Percentiles rank a stretch among this genome's conserved stretches.
Conservation (phyloP, 345 rosid species). For the Orychophragmus violaceus region DNA sequence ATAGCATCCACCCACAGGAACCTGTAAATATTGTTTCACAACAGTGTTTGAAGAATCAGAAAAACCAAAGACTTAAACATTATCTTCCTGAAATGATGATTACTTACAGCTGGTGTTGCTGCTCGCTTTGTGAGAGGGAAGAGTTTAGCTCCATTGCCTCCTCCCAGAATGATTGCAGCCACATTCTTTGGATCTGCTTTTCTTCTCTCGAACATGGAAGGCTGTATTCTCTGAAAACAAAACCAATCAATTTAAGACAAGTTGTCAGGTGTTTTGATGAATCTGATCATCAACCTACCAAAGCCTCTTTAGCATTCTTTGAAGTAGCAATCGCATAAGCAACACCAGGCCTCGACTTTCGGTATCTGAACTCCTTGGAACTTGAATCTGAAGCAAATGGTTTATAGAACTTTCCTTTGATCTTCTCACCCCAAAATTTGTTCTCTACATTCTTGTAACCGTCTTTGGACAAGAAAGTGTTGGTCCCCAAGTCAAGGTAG, state of each 20-base stretch:
- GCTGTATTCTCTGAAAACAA: constrained; percentile 41
- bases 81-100: background rate
- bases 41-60: background rate
- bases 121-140: constrained; percentile 88
- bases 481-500: constrained; percentile 40
- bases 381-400: constrained; percentile 33
- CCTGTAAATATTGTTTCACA: constrained; percentile 52
- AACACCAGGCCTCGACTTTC: constrained; percentile 44
- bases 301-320: constrained; percentile 42
- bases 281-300: constrained; percentile 37
- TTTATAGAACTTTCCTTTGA: constrained; percentile 40
- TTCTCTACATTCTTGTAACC: constrained; percentile 36
- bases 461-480: constrained; percentile 31
- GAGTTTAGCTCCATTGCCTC: constrained; percentile 87
- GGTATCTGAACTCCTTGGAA: constrained; percentile 29
- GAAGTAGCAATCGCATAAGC: constrained; percentile 67
- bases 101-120: constrained; percentile 90
- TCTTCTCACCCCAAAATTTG: constrained; percentile 56
- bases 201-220: constrained; percentile 43
- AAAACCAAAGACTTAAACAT: constrained; percentile 1
- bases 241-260: background rate
- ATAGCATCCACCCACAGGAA: constrained; percentile 93
- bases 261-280: background rate
- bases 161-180: constrained; percentile 86
- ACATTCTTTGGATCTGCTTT: constrained; percentile 79